A percentile compares a stretch with the other conserved stretches of the same genome.
phyloP scores from a whole-genome alignment of 495 filamentous ascomycete genomes.

The Penicillium verhagenii region DNA sequence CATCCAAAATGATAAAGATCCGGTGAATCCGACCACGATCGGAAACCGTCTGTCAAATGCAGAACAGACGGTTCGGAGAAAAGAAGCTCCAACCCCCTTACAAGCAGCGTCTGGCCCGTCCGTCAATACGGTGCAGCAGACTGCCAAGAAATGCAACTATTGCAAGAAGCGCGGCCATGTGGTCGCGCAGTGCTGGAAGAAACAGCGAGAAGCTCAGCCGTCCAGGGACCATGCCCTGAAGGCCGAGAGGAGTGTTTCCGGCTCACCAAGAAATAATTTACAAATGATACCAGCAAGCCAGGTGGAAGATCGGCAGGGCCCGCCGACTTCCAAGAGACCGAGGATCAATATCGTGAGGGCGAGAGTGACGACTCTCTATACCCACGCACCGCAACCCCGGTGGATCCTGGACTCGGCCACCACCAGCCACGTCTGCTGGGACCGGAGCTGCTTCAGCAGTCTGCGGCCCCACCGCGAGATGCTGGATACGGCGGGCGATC shows the following conservation, averaged over 20 bases:
- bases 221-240: conserved; percentile 4
- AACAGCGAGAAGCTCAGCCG: conserved; percentile 1
- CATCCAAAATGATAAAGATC: conserved; percentile 10
- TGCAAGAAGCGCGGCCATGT: conserved; percentile 13
- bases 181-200: conserved; percentile 11
- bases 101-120: conserved; percentile 4
- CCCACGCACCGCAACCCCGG: conserved; percentile 14
- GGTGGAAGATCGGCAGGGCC: conserved; percentile 3
- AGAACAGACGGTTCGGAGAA: conserved; percentile 3
- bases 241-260: conserved; percentile 4
- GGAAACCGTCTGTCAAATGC: conserved; percentile 4
- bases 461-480: conserved; percentile 14
- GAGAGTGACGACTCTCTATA: conserved; percentile 14
- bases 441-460: conserved; percentile 15
- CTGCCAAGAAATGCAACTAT: conserved; percentile 9
- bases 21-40: neutral
- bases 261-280: conserved; percentile 9
- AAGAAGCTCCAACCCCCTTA: neutral
- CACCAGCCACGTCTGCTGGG: conserved; percentile 18
- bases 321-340: conserved; percentile 4
- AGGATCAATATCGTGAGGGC: conserved; percentile 13
- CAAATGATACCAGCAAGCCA: conserved; percentile 12
- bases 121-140: conserved; percentile 1
- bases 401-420: conserved; percentile 19
- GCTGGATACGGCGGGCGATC: conserved; percentile 10